phyloP scores from a whole-genome alignment of 1,284 basidiomycete species.

The Ustilago crameri region DNA sequence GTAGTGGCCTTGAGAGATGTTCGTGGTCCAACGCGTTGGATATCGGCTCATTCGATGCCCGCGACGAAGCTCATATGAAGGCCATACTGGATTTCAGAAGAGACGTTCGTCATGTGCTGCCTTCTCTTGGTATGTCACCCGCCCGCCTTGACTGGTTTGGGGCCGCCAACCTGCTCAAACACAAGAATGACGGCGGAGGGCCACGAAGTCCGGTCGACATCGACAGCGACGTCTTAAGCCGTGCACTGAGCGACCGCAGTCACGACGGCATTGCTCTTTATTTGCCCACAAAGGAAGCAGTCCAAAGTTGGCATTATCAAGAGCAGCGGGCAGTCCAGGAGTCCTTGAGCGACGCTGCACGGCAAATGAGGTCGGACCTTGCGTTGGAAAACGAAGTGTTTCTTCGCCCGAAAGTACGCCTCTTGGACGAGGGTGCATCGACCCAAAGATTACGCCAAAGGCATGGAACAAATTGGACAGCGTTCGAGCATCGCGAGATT shows the following conservation, averaged over 20 bases:
- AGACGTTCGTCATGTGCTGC: conserved; percentile 15
- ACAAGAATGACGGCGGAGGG: not conserved
- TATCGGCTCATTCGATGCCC: not conserved
- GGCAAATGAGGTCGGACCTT: conserved; percentile 23
- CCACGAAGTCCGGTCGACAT: not conserved
- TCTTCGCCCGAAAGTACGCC: conserved; percentile 23
- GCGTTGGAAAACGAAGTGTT: conserved; percentile 32
- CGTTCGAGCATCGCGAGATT: conserved; percentile 30
- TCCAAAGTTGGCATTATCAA: conserved; percentile 11
- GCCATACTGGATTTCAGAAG: conserved; percentile 15
- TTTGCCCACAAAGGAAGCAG: conserved; percentile 9
- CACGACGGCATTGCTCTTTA: conserved; percentile 1
- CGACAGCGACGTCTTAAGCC: conserved; percentile 9
- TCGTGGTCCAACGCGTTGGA: conserved; percentile 10
- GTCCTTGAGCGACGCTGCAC: conserved; percentile 15
- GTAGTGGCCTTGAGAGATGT: not conserved
- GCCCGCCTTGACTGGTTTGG: conserved; percentile 18
- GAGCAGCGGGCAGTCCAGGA: conserved; percentile 1
- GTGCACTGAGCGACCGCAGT: not conserved
- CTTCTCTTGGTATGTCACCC: conserved; percentile 13
- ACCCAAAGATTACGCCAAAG: conserved; percentile 25
- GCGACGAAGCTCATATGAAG: not conserved
- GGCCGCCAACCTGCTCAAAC: not conserved
- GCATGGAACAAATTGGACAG: conserved; percentile 41
- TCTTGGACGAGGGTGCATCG: conserved; percentile 31